Conservation (phyloP, 2,329 filamentous ascomycete genomes). For the Fusarium begoniae region DNA sequence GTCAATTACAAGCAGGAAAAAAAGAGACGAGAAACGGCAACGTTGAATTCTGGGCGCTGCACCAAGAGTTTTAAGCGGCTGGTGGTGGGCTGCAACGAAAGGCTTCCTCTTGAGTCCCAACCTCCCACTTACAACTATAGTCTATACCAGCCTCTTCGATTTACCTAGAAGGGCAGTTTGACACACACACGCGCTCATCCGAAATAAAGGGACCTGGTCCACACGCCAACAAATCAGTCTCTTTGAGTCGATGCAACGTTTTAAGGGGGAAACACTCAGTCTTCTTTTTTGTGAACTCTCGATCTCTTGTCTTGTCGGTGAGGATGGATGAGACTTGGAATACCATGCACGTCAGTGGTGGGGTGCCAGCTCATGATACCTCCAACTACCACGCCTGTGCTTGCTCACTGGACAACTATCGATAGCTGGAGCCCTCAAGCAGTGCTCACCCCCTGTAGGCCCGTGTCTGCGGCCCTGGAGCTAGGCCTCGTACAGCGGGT, state of each 20-base stretch:
- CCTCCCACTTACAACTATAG: slow-evolving; percentile 47
- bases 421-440: slow-evolving; percentile 21
- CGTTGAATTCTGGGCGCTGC: slow-evolving; percentile 42
- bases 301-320: slow-evolving; percentile 7
- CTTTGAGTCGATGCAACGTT: slow-evolving; percentile 11
- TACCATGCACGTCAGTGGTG: slow-evolving; percentile 26
- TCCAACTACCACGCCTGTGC: slow-evolving; percentile 26
- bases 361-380: slow-evolving; percentile 42
- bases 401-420: slow-evolving; percentile 44
- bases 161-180: slow-evolving; percentile 28
- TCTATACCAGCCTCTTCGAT: slow-evolving; percentile 45
- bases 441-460: slow-evolving; percentile 11
- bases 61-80: slow-evolving; percentile 47
- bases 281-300: slow-evolving; percentile 18
- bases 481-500: slow-evolving; percentile 28
- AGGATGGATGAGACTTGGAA: slow-evolving; percentile 22
- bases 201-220: slow-evolving; percentile 36
- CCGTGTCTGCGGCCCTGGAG: slow-evolving; percentile 29
- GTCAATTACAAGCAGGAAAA: slow-evolving; percentile 12
- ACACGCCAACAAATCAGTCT: slow-evolving; percentile 35
- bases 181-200: slow-evolving; percentile 18
- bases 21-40: slow-evolving; percentile 28
- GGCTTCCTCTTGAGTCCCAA: slow-evolving; percentile 44
- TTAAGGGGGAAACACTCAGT: slow-evolving; percentile 27
- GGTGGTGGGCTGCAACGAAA: slow-evolving; percentile 37